phyloP scores from a whole-genome alignment of 2,329 filamentous ascomycete species.

The Fusarium sp. region DNA sequence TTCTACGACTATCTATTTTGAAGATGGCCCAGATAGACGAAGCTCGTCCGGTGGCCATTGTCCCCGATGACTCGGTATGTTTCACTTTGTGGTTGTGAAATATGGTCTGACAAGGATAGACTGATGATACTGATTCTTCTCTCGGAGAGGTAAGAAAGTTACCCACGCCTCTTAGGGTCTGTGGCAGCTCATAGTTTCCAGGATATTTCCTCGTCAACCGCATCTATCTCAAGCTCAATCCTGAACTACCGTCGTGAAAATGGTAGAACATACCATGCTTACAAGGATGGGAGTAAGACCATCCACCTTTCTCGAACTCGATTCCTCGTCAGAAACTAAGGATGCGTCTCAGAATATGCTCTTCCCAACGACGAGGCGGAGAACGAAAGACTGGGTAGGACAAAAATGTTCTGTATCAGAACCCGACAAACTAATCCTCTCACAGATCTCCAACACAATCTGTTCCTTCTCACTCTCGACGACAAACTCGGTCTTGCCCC shows the following conservation, averaged over 20 bases:
- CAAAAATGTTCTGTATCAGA: rapidly evolving
- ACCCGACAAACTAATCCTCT: background rate
- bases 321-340: rapidly evolving
- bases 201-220: conserved; percentile 6
- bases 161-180: rapidly evolving
- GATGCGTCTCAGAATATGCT: conserved; percentile 15
- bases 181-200: background rate
- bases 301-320: rapidly evolving
- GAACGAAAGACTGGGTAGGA: conserved; percentile 24
- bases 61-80: background rate
- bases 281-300: conserved; percentile 15
- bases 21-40: background rate
- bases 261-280: conserved; percentile 17
- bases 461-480: conserved; percentile 27
- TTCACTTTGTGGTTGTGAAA: background rate
- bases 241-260: conserved; percentile 18
- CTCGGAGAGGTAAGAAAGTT: background rate
- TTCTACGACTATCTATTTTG: rapidly evolving
- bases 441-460: conserved; percentile 32
- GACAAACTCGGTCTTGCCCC: conserved; percentile 30
- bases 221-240: conserved; percentile 10
- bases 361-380: conserved; percentile 37
- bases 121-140: conserved; percentile 7
- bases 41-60: background rate
- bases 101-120: background rate